These are phyloP conservation scores for Phaeosphaeria sp. DNA, from an alignment of 2,329 filamentous ascomycete species.

Conservation along the genomic window DNA sequence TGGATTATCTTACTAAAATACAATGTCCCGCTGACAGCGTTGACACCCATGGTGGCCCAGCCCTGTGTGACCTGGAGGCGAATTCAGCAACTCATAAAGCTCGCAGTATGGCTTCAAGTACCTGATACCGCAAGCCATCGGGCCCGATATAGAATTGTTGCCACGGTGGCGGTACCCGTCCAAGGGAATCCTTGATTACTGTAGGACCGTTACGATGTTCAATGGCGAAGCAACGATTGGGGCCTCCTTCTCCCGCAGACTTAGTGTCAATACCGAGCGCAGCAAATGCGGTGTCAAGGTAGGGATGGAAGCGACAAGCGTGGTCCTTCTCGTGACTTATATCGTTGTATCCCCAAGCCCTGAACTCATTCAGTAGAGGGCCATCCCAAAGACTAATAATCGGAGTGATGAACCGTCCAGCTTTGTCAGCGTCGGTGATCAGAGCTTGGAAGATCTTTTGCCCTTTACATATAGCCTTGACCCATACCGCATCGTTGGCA, in stretches of 20 bases:
- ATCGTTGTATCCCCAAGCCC: conserved; percentile 18
- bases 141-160: conserved; percentile 8
- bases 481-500: too few relatives aligned
- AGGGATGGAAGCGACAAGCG: conserved; percentile 14
- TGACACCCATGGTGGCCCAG: neutral
- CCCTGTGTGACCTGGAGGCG: conserved; percentile 4
- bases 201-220: conserved; percentile 13
- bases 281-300: conserved; percentile 12
- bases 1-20: neutral
- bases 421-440: neutral
- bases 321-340: conserved; percentile 5
- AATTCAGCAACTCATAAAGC: neutral
- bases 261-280: conserved; percentile 10
- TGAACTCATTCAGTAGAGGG: neutral
- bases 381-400: neutral
- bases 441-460: neutral
- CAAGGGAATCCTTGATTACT: conserved; percentile 12
- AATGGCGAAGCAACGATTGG: conserved; percentile 15
- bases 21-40: neutral
- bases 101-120: neutral
- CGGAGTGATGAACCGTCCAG: neutral
- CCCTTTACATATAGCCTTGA: neutral
- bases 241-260: conserved; percentile 12
- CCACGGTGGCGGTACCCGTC: conserved; percentile 6
- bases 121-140: conserved; percentile 13